Base-by-base conservation (phyloP, 768 basidiomycete species). In the Boletus rubropictus region DNA sequence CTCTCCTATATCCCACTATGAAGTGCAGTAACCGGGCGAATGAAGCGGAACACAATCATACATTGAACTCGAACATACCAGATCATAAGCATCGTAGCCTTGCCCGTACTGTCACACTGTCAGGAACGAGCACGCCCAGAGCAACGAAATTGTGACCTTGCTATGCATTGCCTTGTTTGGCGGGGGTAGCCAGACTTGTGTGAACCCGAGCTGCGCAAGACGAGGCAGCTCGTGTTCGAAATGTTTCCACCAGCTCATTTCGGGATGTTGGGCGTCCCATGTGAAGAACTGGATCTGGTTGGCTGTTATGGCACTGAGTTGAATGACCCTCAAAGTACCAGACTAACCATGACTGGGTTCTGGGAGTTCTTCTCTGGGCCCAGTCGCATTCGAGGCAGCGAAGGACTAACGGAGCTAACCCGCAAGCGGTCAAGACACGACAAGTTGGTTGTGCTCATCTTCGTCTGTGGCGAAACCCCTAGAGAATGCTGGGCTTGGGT, bases 1-100 rank as follows among this genome's bases (percentile, higher is more conserved):
- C 67, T 91, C 89, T 29, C 89, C 89, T 15, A 92, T 66, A 61
- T 92, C 89, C 89, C 89, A 92, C 88, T 91, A 43, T 27, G 15
- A 22, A 15, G 40, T 39, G 41, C 5, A 39, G 21, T 8, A 45
- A 20, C 24, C 29, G 10, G 18, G 29, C 14, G 21, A 6, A 34
- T 37, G 37, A 36, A 32, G 15, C 7, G 7, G n/a, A 5, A 39
- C 33, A 5, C 20, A 10, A 18, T 3, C 2, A 17, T 4, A 22
- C 6, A 3, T 14, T 3, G 10, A 10, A 22, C 7, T 3, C 8
- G n/a, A 28, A 61, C 71, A 44, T 66, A 89, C 88, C 67, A 91
- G 60, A 60, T 91, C 89, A 64, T 91, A 91, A 2, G 86, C 89
- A 62, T 91, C 89, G 55, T 91, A 91, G 22, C 89, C 89, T 55